These are phyloP conservation scores for Myrica gale DNA, from an alignment of 306 rosid species.

Conservation along the genomic window DNA sequence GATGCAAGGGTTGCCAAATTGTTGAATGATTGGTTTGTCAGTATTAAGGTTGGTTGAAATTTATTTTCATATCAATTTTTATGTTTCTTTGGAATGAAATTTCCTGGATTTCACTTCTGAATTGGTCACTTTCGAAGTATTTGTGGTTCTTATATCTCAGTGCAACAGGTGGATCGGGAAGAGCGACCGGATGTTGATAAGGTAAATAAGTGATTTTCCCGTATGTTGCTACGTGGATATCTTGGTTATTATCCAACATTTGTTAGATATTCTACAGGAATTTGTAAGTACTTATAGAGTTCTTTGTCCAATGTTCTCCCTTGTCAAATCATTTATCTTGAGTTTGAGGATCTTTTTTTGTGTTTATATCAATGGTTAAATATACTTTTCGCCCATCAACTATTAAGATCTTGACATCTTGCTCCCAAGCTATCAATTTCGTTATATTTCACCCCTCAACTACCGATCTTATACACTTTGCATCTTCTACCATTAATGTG, in stretches of 20 bases:
- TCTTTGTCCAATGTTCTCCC: background rate
- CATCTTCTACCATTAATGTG: too few relatives aligned
- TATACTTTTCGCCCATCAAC: too few relatives aligned
- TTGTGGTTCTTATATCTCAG: slow-evolving; percentile 29
- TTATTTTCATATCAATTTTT: background rate
- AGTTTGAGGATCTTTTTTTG: background rate
- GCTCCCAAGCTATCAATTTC: too few relatives aligned
- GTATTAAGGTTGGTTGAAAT: slow-evolving; percentile 63
- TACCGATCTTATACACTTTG: too few relatives aligned
- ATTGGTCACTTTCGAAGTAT: background rate
- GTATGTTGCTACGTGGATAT: background rate
- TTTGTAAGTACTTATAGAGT: background rate
- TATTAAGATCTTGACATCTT: too few relatives aligned
- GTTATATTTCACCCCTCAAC: too few relatives aligned
- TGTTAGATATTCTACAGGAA: background rate
- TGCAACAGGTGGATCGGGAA: slow-evolving; percentile 87
- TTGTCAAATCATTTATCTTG: background rate
- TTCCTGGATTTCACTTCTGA: slow-evolving; percentile 1
- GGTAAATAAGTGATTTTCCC: slow-evolving; percentile 39
- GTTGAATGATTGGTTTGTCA: slow-evolving; percentile 88
- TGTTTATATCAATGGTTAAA: background rate
- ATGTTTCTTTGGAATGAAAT: background rate
- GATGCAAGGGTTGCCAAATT: slow-evolving; percentile 69
- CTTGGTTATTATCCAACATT: background rate
- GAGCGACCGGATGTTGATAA: slow-evolving; percentile 97